A percentile compares a stretch with the other conserved stretches of the same genome.
Conservation (phyloP, 495 filamentous ascomycete genomes). For the Neurospora sp. region DNA sequence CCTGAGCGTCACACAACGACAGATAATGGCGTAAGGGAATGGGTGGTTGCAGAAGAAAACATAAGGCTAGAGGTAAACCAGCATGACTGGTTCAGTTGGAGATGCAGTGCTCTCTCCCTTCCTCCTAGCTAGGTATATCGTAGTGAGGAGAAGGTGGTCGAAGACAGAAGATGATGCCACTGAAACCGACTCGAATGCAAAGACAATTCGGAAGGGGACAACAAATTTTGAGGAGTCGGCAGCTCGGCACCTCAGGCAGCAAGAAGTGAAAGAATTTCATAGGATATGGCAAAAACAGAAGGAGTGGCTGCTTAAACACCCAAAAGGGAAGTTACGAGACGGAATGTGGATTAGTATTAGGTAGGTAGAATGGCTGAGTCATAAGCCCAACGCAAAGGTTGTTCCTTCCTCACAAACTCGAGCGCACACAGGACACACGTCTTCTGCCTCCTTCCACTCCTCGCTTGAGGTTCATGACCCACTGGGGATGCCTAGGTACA, state of each 20-base stretch:
- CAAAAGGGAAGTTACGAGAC: background rate
- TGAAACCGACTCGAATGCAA: background rate
- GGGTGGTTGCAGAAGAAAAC: background rate
- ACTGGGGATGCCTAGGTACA: background rate
- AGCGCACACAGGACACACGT: background rate
- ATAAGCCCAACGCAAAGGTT: background rate
- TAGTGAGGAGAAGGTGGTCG: background rate
- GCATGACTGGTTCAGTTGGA: background rate
- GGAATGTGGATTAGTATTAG: background rate
- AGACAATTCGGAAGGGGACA: background rate
- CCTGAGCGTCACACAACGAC: background rate
- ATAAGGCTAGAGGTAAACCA: background rate
- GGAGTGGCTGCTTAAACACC: background rate
- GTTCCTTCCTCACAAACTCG: background rate
- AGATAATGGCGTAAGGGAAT: background rate
- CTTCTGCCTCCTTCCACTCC: background rate
- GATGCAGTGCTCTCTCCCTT: background rate
- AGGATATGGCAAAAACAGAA: background rate
- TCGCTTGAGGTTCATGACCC: background rate
- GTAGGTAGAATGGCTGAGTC: background rate
- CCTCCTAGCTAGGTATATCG: background rate
- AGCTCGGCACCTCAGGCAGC: background rate
- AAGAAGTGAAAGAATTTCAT: background rate
- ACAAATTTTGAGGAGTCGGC: background rate
- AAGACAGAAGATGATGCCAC: background rate